phyloP scores from a whole-genome alignment of 108 stramenopile species.

The Bacterosira constricta region DNA sequence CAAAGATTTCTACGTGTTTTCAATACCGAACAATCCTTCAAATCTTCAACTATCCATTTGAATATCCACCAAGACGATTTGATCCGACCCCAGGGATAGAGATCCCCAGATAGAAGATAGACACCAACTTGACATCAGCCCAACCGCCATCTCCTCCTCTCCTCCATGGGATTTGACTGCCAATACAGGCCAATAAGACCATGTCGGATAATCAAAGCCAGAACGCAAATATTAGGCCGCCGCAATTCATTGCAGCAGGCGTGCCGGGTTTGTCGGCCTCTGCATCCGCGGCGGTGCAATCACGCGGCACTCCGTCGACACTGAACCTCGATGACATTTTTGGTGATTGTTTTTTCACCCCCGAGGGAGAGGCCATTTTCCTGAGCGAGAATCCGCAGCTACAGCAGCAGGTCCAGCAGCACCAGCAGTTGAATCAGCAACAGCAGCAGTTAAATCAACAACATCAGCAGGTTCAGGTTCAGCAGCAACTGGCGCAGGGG shows the following conservation, averaged over 20 bases:
- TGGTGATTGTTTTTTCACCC: constrained; percentile 90
- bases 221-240: constrained; percentile 40
- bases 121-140: no score
- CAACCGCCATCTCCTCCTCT: background rate
- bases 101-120: no score
- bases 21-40: no score
- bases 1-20: no score
- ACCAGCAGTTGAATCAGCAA: constrained; percentile 18
- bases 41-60: no score
- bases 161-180: background rate
- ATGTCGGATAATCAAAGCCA: constrained; percentile 40
- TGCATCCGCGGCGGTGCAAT: constrained; percentile 54
- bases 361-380: constrained; percentile 88
- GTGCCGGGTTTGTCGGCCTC: constrained; percentile 33
- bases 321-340: constrained; percentile 91
- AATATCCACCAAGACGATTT: no score
- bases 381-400: constrained; percentile 64
- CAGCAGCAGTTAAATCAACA: constrained; percentile 28
- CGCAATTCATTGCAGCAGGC: constrained; percentile 43
- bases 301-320: constrained; percentile 74
- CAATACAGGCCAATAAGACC: background rate
- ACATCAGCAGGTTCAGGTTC: constrained; percentile 11
- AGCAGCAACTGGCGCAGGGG: constrained; percentile 29
- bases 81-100: no score
- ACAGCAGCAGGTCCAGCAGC: constrained; percentile 60